A percentile compares a stretch with the other conserved stretches of the same genome.
These are phyloP conservation scores for Conoideocrella luteorostrata DNA, from an alignment of 2,329 filamentous ascomycete species.

Conservation along the genomic window DNA sequence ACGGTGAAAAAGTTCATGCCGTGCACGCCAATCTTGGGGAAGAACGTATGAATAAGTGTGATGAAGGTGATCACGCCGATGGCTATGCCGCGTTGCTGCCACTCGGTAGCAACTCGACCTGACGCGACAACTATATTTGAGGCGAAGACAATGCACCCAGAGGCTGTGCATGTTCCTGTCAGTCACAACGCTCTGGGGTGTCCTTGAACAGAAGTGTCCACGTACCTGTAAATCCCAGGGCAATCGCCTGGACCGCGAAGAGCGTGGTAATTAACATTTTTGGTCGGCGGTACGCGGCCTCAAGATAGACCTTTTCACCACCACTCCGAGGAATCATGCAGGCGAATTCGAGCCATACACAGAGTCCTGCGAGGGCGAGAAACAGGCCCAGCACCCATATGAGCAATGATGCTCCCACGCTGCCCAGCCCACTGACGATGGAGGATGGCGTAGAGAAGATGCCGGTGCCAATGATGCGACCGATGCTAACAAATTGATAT, in stretches of 20 bases:
- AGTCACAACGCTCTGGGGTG: too few species aligned
- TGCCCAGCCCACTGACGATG: constrained; percentile 14
- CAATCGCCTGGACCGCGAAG: constrained; percentile 53
- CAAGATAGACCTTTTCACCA: constrained; percentile 61
- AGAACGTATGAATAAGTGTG: constrained; percentile 42
- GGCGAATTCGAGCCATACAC: constrained; percentile 58
- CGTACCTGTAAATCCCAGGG: constrained; percentile 51
- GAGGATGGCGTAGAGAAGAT: constrained; percentile 17
- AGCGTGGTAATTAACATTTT: constrained; percentile 54
- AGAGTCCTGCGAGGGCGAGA: constrained; percentile 34
- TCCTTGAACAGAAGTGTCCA: too few species aligned
- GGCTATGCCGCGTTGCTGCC: constrained; percentile 51
- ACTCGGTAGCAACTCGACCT: constrained; percentile 42
- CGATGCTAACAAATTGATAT: too few species aligned
- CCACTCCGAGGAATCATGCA: constrained; percentile 55
- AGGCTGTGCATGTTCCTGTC: neutral
- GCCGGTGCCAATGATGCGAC: constrained; percentile 17
- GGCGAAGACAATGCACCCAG: constrained; percentile 47
- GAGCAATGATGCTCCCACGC: constrained; percentile 14
- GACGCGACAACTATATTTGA: constrained; percentile 47
- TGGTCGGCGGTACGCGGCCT: constrained; percentile 53
- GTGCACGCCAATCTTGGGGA: constrained; percentile 52
- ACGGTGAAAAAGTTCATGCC: constrained; percentile 53
- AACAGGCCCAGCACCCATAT: constrained; percentile 15
- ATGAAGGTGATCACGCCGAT: constrained; percentile 49